Evolutionary conservation across 2,329 filamentous ascomycete species (phyloP).

Genomic region (Colletotrichum somersetense): DNA sequence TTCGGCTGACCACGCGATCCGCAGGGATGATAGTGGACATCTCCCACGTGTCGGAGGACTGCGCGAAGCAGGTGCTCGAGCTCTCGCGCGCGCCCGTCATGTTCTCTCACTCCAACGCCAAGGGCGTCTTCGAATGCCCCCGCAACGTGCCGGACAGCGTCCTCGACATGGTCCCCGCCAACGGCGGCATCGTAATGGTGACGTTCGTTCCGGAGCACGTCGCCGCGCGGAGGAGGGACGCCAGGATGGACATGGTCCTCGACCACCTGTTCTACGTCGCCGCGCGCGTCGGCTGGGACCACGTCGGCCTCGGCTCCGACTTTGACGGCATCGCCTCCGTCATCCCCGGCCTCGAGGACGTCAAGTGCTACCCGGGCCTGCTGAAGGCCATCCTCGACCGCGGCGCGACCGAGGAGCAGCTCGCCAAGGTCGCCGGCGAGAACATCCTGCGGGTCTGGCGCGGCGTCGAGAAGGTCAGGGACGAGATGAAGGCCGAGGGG

Average conservation of each 20-base stretch:
- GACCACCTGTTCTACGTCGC: constrained; percentile 50
- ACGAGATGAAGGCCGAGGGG: constrained; percentile 49
- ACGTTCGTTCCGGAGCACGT: constrained; percentile 50
- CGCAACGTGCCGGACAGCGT: constrained; percentile 58
- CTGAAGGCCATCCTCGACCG: constrained; percentile 52
- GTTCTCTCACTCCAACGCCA: constrained; percentile 50
- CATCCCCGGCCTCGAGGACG: constrained; percentile 47
- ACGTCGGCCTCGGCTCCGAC: constrained; percentile 55
- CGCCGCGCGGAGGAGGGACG: constrained; percentile 43
- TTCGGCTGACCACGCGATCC: neutral
- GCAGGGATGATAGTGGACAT: constrained; percentile 48
- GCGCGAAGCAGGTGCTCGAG: constrained; percentile 44
- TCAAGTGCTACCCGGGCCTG: constrained; percentile 48
- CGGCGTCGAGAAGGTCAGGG: constrained; percentile 44
- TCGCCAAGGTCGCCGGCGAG: constrained; percentile 52
- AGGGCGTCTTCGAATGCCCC: constrained; percentile 43
- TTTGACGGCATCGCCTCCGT: constrained; percentile 51
- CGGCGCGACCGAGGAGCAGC: constrained; percentile 54
- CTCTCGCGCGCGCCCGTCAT: constrained; percentile 48
- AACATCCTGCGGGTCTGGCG: constrained; percentile 54
- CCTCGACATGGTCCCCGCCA: constrained; percentile 50
- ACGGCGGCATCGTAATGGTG: constrained; percentile 56
- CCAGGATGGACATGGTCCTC: constrained; percentile 49
- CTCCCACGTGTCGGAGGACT: constrained; percentile 48
- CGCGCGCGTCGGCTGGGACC: constrained; percentile 50